Evolutionary conservation across 345 rosid genomes (phyloP), one percentile per base, ranked within the genome.

Genomic region (Excoecaria cochinchinensis): DNA sequence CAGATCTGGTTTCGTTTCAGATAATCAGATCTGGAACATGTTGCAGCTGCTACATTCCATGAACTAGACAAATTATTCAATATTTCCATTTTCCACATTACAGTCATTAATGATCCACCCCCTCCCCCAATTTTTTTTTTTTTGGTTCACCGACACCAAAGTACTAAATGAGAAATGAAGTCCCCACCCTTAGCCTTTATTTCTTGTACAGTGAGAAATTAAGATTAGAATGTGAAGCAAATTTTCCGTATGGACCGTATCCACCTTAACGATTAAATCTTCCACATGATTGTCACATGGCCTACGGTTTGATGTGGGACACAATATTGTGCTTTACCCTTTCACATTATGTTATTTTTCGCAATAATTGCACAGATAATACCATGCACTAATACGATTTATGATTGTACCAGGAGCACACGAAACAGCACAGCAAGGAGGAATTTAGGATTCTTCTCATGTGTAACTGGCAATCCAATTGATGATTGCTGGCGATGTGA

Each of bases 351-450:
- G 5, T 63, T 50, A n/a, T 53, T 22, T 74, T n/a, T 68, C 39
- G 24, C 42, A 68, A 46, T 48, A 58, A 52, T 31, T 50, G 47
- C 2, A 15, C 16, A 16, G 15, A 61, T 67, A 69, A 40, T 8
- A 10, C 42, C 17, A n/a, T 56, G 25, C 42, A n/a, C 25, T 52
- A 46, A 38, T 36, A 65, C 65, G 13, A 25, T 69, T n/a, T 47
- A 19, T 50, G 64, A 65, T 12, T 59, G 5, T 56, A 42, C 47
- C 88, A 94, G 98, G 89, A 85, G 77, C 82, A 86, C 83, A 60
- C 82, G 84, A n/a, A 94, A 91, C 75, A 88, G 92, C 81, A 91
- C 97, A 15, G 94, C 77, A 11, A 79, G 82, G 65, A 79, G 82
- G 71, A 74, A 74, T n/a, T 46, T 79, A 60, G 82, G 82, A 36